A percentile compares a stretch with the other conserved stretches of the same genome.
Conservation (phyloP, 257 asterid genomes). For the Penstemon barbatus region DNA sequence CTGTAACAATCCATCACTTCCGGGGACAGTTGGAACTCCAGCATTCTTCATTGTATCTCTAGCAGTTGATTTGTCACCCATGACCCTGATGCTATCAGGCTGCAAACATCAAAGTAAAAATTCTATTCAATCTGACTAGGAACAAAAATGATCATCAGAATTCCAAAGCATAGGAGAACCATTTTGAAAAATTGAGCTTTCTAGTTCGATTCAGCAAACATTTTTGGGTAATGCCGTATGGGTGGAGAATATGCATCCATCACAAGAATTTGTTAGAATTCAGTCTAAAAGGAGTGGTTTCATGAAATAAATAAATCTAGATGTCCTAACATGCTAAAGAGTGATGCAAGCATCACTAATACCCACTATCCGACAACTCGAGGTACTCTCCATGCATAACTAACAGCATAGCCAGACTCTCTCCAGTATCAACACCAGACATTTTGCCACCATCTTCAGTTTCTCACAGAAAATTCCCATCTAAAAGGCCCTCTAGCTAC, state of each 20-base stretch:
- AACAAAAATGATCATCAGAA: constrained; percentile 11
- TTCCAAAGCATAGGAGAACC: constrained; percentile 11
- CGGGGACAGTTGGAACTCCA: constrained; percentile 99
- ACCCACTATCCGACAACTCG: not conserved
- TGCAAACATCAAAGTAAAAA: constrained; percentile 38
- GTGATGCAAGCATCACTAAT: constrained; percentile 18
- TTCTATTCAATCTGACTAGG: constrained; percentile 10
- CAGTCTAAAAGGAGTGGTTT: constrained; percentile 17
- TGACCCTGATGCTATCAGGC: constrained; percentile 96
- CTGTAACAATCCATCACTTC: constrained; percentile 90
- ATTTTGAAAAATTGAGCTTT: not conserved
- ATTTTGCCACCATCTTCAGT: not conserved
- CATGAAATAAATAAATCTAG: constrained; percentile 2
- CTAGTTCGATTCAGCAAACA: not conserved
- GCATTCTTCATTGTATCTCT: constrained; percentile 99
- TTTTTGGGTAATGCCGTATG: not conserved
- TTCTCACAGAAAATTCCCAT: not conserved
- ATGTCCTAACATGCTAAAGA: constrained; percentile 16
- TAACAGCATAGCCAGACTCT: not conserved
- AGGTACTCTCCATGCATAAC: not conserved
- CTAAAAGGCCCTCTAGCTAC: constrained; percentile 3
- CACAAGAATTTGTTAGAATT: constrained; percentile 1
- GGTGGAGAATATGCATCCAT: constrained; percentile 16
- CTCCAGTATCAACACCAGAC: constrained; percentile 14
- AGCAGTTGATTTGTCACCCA: constrained; percentile 99